phyloP scores from a whole-genome alignment of 208 protist species.

The Endotrypanum monterogeii region DNA sequence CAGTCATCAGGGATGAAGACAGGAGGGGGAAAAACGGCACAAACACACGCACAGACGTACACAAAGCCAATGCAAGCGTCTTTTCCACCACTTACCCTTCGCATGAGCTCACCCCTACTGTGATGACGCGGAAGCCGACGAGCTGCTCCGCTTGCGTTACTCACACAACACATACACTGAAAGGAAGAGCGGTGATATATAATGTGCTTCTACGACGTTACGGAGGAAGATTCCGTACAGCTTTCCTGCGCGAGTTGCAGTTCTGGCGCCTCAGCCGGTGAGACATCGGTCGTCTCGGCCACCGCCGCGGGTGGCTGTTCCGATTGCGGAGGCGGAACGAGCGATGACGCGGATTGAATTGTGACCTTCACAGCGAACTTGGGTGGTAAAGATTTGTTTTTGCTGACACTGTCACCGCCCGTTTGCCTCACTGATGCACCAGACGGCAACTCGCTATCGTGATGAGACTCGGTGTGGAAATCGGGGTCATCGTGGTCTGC shows the following conservation, averaged over 20 bases:
- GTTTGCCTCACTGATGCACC: background rate
- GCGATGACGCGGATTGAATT: background rate
- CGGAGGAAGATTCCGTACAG: background rate
- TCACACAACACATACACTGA: background rate
- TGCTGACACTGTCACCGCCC: background rate
- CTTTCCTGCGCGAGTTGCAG: background rate
- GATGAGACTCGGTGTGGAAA: background rate
- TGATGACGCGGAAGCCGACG: background rate
- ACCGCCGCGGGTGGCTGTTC: background rate
- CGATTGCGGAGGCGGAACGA: too few species aligned
- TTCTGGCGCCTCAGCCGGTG: background rate
- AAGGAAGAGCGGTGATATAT: too few species aligned
- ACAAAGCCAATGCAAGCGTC: background rate
- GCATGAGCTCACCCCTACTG: background rate
- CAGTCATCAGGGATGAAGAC: background rate
- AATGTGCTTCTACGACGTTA: background rate
- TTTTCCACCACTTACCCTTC: background rate
- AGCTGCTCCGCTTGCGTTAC: background rate
- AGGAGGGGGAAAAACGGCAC: background rate
- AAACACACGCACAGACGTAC: background rate
- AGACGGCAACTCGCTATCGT: background rate
- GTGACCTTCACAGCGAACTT: slow-evolving; percentile 2
- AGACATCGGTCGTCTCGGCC: background rate
- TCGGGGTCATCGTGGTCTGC: slow-evolving; percentile 1
- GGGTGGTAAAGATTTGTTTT: background rate